Evolutionary conservation across 805 yeast genomes (phyloP), one percentile per base, ranked within the genome.

Genomic region (Metschnikowia kunwiensis): DNA sequence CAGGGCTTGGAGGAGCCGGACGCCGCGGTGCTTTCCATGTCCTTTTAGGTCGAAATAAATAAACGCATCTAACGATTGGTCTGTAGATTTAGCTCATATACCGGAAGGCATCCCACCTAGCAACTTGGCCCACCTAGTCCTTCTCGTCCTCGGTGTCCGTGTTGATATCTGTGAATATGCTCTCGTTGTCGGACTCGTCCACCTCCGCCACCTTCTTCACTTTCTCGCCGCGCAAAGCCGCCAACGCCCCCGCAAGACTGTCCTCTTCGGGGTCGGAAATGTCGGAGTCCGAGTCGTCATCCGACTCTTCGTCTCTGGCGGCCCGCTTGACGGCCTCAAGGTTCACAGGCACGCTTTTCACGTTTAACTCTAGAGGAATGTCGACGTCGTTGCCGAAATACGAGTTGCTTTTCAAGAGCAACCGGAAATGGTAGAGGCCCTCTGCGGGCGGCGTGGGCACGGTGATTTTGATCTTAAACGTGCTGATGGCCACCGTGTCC

Each of bases 331-430:
- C 46, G 7, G 46, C 51, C 34, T 49, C 37, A 31, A 45, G 31
- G 37, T 51, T 37, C 44, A 38, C 30, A 40, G 80, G 75, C 2
- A 54, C 51, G 15, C 76, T 70, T 49, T 75, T 70, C 23, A 89
- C 95, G n/a, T 74, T 68, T 81, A 89, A 74, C 16, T 65, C 64
- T 31, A 86, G 61, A 7, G 89, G 82, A 43, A 81, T 73, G 46
- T 82, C 86, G 16, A 86, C 57, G 56, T 91, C 97, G 13, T 77
- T 63, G 5, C 96, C 95, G 57, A 86, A 86, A 58, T 86, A 89
- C 29, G 84, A 79, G 35, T 84, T 74, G 37, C 84, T 81, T 54
- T 79, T 78, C 54, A 91, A 59, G 16, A 80, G 63, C 12, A 89
- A 66, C 62, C 88, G 75, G 69, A 86, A 86, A 46, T 77, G 80